Base-by-base conservation (phyloP, 2,329 filamentous ascomycete species). In the Massarina eburnea region DNA sequence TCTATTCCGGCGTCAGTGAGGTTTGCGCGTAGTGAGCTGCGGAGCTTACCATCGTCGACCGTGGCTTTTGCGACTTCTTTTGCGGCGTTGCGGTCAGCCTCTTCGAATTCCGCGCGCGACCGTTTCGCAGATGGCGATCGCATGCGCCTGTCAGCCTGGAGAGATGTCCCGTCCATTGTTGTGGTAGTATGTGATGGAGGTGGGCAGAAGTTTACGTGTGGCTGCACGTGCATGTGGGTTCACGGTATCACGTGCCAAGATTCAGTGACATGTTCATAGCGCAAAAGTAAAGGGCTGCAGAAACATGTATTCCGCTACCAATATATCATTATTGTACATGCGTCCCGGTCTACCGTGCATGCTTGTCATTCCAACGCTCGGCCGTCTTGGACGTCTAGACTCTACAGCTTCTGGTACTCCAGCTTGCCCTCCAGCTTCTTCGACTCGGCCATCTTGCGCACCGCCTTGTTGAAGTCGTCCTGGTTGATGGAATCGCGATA, bases 351-450 rank as follows among this genome's bases (percentile, higher is more conserved):
- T 54, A 52, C 56, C 47, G 52, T 55, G 52, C 47, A 37, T 45
- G 45, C 52, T 53, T 51, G 49, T 41, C 49, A 52, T 52, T 52
- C 43, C 39, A 45, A n/a, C 17, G 12, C 17, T 19, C 15, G n/a
- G 34, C 34, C 14, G 15, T 15, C n/a, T n/a, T n/a, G 26, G 37
- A 37, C 45, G 22, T 19, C 20, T 37, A 22, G 5, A 37, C 32
- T 52, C 53, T 85, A 96, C 75, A 96, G 78, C 77, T 96, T 96
- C 82, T 95, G 87, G 76, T 96, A 97, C 73, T 97, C 92, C 39
- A 97, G 80, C 78, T 97, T 97, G 73, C 94, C 92, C 74, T 99
- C 94, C 62, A 99, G 76, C 76, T 99, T 99, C 89, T 99, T 99
- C 51, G 89, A 81, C 74, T 99, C 94, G 14, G 89, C 91, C 58